Evolutionary conservation across 176 grass and related monocot genomes (phyloP).

Genomic region (Tuctoria greenei): DNA sequence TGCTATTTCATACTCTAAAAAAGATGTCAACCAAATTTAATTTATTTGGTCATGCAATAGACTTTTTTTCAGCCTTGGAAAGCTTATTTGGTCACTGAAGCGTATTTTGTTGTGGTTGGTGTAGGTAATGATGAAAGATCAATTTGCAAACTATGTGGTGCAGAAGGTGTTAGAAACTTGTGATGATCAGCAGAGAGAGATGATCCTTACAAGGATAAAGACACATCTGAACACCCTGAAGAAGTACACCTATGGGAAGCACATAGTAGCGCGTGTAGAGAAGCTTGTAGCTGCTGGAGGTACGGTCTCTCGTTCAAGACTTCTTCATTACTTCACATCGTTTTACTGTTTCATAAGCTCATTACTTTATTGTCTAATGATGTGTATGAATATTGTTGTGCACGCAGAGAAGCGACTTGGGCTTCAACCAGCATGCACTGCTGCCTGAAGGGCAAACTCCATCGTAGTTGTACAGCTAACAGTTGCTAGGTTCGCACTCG

Average conservation of each 20-base stretch:
- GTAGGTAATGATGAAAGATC: conserved; percentile 93
- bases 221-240: conserved; percentile 83
- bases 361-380: background rate
- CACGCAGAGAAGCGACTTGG: conserved; percentile 66
- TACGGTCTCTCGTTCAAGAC: conserved; percentile 19
- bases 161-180: conserved; percentile 92
- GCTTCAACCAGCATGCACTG: conserved; percentile 52
- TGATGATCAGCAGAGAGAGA: conserved; percentile 80
- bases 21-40: background rate
- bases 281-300: conserved; percentile 88
- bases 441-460: conserved; percentile 37
- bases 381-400: background rate
- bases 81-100: background rate
- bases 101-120: conserved; percentile 11
- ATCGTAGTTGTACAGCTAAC: conserved; percentile 87
- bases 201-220: conserved; percentile 80
- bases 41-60: background rate
- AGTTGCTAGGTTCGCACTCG: conserved; percentile 60
- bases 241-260: conserved; percentile 90
- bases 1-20: background rate
- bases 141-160: conserved; percentile 91
- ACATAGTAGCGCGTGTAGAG: conserved; percentile 85
- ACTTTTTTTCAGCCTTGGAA: background rate
- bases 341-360: background rate
- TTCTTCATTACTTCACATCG: background rate